A percentile compares a stretch with the other conserved stretches of the same genome.
These are phyloP conservation scores for Aspergillus japonicus DNA, from an alignment of 2,329 filamentous ascomycete species.

Conservation along the genomic window DNA sequence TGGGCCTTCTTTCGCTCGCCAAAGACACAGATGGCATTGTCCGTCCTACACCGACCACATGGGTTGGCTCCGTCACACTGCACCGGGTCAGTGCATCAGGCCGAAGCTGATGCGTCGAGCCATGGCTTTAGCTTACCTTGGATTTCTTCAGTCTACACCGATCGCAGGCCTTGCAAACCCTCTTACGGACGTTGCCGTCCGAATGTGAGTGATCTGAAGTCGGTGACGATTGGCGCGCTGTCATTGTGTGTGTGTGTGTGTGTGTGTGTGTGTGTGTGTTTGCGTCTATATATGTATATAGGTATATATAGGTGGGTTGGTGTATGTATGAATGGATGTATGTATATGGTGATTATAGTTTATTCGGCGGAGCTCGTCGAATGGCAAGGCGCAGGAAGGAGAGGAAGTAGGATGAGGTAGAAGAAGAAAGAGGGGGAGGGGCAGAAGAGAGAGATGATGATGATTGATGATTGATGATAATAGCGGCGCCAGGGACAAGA, in stretches of 20 bases:
- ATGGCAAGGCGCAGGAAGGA: background rate
- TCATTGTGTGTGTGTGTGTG: conserved; percentile 31
- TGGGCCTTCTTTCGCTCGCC: conserved; percentile 65
- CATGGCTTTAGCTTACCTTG: conserved; percentile 48
- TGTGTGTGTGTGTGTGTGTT: conserved; percentile 7
- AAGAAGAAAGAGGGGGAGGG: background rate
- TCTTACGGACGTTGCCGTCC: conserved; percentile 55
- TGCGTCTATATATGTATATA: conserved; percentile 3
- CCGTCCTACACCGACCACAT: conserved; percentile 61
- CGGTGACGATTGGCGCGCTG: conserved; percentile 41
- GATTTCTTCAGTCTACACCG: conserved; percentile 66
- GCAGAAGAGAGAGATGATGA: background rate
- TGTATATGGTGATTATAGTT: conserved; percentile 1
- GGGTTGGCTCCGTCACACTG: conserved; percentile 62
- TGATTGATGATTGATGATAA: no score
- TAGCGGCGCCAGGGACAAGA: background rate
- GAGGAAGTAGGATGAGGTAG: background rate
- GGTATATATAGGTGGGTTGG: conserved; percentile 4
- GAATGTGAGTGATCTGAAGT: conserved; percentile 42
- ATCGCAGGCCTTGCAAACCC: conserved; percentile 67
- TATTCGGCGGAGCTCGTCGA: background rate
- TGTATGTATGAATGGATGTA: conserved; percentile 6
- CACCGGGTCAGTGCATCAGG: conserved; percentile 26
- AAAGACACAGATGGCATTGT: conserved; percentile 65
- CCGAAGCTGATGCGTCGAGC: conserved; percentile 14